Conservation (phyloP, 176 grass and related monocot genomes). For the Areca catechu region DNA sequence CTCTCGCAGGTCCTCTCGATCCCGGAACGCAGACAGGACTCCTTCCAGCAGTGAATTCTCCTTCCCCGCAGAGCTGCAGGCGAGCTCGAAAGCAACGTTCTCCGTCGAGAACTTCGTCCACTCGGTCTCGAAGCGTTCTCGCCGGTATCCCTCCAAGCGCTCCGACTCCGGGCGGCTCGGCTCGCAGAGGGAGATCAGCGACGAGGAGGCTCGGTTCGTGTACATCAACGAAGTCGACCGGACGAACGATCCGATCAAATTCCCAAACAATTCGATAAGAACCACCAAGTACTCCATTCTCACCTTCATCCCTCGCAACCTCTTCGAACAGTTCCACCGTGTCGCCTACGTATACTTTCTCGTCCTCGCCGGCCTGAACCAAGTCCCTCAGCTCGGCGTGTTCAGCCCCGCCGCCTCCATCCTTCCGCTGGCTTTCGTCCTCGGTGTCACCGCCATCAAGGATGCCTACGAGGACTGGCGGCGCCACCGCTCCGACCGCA, state of each 20-base stretch:
- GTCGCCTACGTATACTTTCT: conserved; percentile 87
- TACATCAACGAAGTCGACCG: conserved; percentile 67
- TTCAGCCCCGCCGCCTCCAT: conserved; percentile 34
- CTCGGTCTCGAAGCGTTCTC: too few relatives aligned
- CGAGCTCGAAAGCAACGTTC: conserved; percentile 22
- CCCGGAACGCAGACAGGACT: background rate
- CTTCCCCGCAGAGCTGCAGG: conserved; percentile 26
- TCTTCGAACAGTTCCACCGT: conserved; percentile 95
- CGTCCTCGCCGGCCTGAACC: conserved; percentile 50
- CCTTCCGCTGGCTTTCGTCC: conserved; percentile 74
- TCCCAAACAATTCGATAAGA: conserved; percentile 55
- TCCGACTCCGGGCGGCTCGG: conserved; percentile 55
- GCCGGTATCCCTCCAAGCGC: conserved; percentile 13
- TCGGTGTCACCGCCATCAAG: conserved; percentile 74
- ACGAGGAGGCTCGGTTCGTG: conserved; percentile 87
- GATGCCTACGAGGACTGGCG: conserved; percentile 97
- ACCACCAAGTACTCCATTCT: conserved; percentile 73
- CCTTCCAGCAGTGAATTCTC: conserved; percentile 9
- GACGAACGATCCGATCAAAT: conserved; percentile 26
- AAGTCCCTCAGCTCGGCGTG: conserved; percentile 73
- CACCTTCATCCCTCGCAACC: conserved; percentile 88
- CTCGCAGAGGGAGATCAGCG: conserved; percentile 66
- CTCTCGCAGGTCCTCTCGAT: conserved; percentile 24
- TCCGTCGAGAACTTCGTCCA: too few relatives aligned
- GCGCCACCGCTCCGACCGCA: conserved; percentile 66